Percentiles rank a stretch among this genome's conserved stretches.
These are phyloP conservation scores for Globisporangium rhizosaccharum DNA, from an alignment of 352 stramenopile species.

Conservation along the genomic window DNA sequence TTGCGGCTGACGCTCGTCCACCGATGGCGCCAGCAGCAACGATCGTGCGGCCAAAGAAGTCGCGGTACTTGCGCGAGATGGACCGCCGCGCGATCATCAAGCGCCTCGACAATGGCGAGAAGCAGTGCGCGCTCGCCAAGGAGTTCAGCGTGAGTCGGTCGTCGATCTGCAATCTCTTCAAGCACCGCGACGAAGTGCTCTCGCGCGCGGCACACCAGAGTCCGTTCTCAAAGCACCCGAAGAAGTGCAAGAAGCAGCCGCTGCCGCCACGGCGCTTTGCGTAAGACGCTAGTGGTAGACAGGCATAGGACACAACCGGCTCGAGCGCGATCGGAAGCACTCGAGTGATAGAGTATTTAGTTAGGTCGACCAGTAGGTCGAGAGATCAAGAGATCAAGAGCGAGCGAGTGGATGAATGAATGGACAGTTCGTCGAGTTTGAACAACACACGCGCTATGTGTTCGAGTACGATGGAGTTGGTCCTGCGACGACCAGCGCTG, in stretches of 20 bases:
- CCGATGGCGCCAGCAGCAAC: constrained; percentile 1
- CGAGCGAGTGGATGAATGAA: too few relatives aligned
- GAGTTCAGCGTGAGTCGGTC: constrained; percentile 67
- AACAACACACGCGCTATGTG: too few relatives aligned
- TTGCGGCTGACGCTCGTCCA: too few relatives aligned
- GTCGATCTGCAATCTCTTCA: constrained; percentile 68
- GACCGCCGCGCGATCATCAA: constrained; percentile 55
- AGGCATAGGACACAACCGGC: background rate
- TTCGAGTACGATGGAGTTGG: too few relatives aligned
- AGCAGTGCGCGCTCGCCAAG: constrained; percentile 55
- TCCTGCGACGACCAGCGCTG: too few relatives aligned
- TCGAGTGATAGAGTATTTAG: too few relatives aligned
- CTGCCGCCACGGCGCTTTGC: constrained; percentile 1
- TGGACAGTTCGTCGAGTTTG: too few relatives aligned
- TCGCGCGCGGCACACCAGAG: constrained; percentile 35
- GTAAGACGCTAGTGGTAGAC: background rate
- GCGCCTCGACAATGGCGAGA: constrained; percentile 53
- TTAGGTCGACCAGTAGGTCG: too few relatives aligned
- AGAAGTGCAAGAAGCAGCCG: constrained; percentile 19
- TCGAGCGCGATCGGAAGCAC: too few relatives aligned
- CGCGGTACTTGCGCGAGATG: constrained; percentile 61
- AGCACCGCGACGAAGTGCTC: constrained; percentile 48
- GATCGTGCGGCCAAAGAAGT: constrained; percentile 27
- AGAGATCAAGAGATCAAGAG: too few relatives aligned
- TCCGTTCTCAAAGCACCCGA: constrained; percentile 57